Percentiles rank a stretch among this genome's conserved stretches.
These are phyloP conservation scores for Talaromyces rugulosus DNA, from an alignment of 2,329 filamentous ascomycete genomes.

Conservation along the genomic window DNA sequence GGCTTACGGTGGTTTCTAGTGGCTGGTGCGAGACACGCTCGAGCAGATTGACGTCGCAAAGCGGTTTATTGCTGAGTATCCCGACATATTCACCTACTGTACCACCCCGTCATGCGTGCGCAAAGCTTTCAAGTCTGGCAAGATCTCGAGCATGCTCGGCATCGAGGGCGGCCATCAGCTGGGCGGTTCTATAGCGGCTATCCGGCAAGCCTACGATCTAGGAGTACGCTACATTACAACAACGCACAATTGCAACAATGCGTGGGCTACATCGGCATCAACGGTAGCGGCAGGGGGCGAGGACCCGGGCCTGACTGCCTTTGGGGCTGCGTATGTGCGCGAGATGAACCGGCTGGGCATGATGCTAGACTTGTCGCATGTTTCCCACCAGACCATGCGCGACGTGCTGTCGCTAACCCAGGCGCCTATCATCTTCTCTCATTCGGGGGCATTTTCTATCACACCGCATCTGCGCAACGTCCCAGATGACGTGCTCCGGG, in stretches of 20 bases:
- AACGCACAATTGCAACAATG: slow-evolving; percentile 17
- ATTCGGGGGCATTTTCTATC: slow-evolving; percentile 19
- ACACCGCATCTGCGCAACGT: slow-evolving; percentile 36
- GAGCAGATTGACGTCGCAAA: slow-evolving; percentile 26
- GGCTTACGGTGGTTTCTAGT: slow-evolving; percentile 3
- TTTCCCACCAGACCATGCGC: slow-evolving; percentile 19
- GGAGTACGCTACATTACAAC: slow-evolving; percentile 3
- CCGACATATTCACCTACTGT: slow-evolving; percentile 11
- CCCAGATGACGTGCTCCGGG: slow-evolving; percentile 37
- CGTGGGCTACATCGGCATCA: slow-evolving; percentile 21
- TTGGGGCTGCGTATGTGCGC: slow-evolving; percentile 19
- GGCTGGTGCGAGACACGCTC: slow-evolving; percentile 22
- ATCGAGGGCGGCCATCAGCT: slow-evolving; percentile 16
- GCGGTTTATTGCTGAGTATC: slow-evolving; percentile 19
- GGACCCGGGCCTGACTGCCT: slow-evolving; percentile 19
- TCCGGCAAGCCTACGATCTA: slow-evolving; percentile 19
- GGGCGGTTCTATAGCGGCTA: slow-evolving; percentile 17
- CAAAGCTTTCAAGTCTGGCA: slow-evolving; percentile 15
- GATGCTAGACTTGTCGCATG: slow-evolving; percentile 25
- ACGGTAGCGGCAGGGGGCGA: slow-evolving; percentile 15
- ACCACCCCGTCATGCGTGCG: slow-evolving; percentile 14
- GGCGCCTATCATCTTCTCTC: slow-evolving; percentile 23
- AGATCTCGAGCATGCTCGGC: slow-evolving; percentile 17
- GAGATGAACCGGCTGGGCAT: slow-evolving; percentile 29
- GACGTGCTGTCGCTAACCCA: slow-evolving; percentile 17